Conservation (phyloP, 495 filamentous ascomycete genomes). For the Parachaetomium inaequale region DNA sequence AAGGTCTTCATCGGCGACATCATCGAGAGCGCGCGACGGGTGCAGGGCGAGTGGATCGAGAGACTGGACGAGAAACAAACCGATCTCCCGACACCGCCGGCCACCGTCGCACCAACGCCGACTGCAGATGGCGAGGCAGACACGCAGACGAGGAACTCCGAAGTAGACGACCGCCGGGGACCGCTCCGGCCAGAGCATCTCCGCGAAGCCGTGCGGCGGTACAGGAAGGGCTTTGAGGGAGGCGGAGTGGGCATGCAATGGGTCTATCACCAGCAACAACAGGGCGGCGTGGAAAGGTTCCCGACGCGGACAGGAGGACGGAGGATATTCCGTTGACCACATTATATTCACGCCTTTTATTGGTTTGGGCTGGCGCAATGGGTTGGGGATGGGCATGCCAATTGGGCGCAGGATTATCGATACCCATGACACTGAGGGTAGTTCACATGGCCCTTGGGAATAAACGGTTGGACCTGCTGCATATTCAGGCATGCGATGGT, state of each 20-base stretch:
- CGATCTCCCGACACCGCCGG: slow-evolving; percentile 37
- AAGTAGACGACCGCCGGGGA: slow-evolving; percentile 43
- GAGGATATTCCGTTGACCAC: slow-evolving; percentile 58
- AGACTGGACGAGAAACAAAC: slow-evolving; percentile 50
- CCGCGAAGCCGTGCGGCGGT: slow-evolving; percentile 70
- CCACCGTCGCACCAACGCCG: slow-evolving; percentile 17
- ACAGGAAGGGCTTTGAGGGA: slow-evolving; percentile 64
- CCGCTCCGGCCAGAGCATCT: slow-evolving; percentile 80
- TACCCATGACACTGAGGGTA: slow-evolving; percentile 3
- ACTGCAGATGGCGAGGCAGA: background rate
- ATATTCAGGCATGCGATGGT: background rate
- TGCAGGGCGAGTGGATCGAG: slow-evolving; percentile 74
- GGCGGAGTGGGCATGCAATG: slow-evolving; percentile 70
- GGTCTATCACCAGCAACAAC: slow-evolving; percentile 57
- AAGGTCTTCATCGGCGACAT: slow-evolving; percentile 84
- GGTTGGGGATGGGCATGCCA: background rate
- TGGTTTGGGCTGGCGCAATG: background rate
- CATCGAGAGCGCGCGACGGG: slow-evolving; percentile 71
- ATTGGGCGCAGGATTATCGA: background rate
- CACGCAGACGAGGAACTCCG: slow-evolving; percentile 22
- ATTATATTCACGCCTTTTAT: background rate
- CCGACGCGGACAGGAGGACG: slow-evolving; percentile 60
- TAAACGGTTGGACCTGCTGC: background rate
- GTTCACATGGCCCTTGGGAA: background rate
- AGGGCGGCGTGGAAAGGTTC: slow-evolving; percentile 60